Evolutionary conservation across 441 rosid genomes (phyloP), one percentile per base, ranked within the genome.

Genomic region (Omphalea diandra): DNA sequence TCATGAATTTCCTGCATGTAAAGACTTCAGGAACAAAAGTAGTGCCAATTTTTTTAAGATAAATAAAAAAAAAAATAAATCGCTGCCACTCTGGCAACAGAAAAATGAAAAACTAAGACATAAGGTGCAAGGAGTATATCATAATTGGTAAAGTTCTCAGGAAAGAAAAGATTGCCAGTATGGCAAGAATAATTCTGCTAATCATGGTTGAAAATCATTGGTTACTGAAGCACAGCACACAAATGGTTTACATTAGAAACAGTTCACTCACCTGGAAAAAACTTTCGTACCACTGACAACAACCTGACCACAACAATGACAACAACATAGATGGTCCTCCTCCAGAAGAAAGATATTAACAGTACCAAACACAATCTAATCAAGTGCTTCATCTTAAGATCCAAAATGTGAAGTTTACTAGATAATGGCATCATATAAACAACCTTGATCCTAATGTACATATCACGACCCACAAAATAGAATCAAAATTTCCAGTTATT

Each of bases 1-100:
- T 86, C 84, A 47, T 86, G 87, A 63, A 82, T 63, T 46, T 84
- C 90, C 87, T 86, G 82, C 71, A 73, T n/a, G n/a, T n/a, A 31
- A 76, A 69, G 36, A 65, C 27, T 60, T 24, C 62, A 54, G 47
- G 38, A 54, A 35, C 41, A 49, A 56, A 24, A 44, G 20, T 57
- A 58, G 46, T 58, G n/a, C n/a, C 8, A 6, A 67, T 44, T 65
- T 59, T 44, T n/a, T 26, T 43, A 15, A 43, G 4, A 47, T 5
- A 69, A 40, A 33, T n/a, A 18, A 47, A 31, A 22, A 41, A n/a
- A n/a, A n/a, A n/a, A n/a, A n/a, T n/a, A n/a, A n/a, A n/a, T n/a
- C n/a, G n/a, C n/a, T n/a, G n/a, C n/a, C n/a, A n/a, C n/a, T n/a
- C n/a, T n/a, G n/a, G n/a, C n/a, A n/a, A n/a, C 27, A 62, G 44